Conservation (phyloP, 2,329 filamentous ascomycete species). For the Monilinia fructicola region DNA sequence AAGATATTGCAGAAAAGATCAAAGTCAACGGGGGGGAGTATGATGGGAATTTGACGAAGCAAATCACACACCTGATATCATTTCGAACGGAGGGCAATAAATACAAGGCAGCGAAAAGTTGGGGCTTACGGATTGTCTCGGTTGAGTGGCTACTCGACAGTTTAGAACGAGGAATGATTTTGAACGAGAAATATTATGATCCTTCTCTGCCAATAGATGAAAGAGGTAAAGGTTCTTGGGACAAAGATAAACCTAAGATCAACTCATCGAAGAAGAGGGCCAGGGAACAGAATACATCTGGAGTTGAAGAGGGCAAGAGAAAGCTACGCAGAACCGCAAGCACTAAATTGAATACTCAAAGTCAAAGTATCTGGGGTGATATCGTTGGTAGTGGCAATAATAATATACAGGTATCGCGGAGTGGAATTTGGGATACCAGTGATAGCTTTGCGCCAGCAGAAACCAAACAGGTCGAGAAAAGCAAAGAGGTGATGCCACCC, state of each 20-base stretch:
- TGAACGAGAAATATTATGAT: constrained; percentile 85
- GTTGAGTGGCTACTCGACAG: constrained; percentile 85
- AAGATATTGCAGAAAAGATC: constrained; percentile 62
- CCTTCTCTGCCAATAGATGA: constrained; percentile 67
- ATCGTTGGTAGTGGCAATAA: constrained; percentile 59
- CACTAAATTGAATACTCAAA: constrained; percentile 76
- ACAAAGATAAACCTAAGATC: constrained; percentile 51
- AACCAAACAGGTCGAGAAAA: not conserved
- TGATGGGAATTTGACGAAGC: constrained; percentile 80
- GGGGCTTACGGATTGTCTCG: constrained; percentile 77
- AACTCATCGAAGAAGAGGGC: constrained; percentile 58
- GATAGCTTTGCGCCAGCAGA: constrained; percentile 22
- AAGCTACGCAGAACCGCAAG: constrained; percentile 89
- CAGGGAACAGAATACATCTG: constrained; percentile 49
- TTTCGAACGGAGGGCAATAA: constrained; percentile 80
- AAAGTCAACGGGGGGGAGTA: constrained; percentile 79
- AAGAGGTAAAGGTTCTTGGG: constrained; percentile 77
- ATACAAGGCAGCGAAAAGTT: constrained; percentile 81
- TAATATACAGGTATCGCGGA: constrained; percentile 33
- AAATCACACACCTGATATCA: constrained; percentile 85
- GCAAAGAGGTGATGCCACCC: constrained; percentile 1
- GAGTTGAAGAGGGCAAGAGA: constrained; percentile 60
- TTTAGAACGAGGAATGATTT: constrained; percentile 79
- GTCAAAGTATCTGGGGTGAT: constrained; percentile 84
- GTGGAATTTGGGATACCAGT: constrained; percentile 36